A percentile compares a stretch with the other conserved stretches of the same genome.
Evolutionary conservation across 805 yeast species (phyloP).

Genomic region (Ogataea haglerorum): DNA sequence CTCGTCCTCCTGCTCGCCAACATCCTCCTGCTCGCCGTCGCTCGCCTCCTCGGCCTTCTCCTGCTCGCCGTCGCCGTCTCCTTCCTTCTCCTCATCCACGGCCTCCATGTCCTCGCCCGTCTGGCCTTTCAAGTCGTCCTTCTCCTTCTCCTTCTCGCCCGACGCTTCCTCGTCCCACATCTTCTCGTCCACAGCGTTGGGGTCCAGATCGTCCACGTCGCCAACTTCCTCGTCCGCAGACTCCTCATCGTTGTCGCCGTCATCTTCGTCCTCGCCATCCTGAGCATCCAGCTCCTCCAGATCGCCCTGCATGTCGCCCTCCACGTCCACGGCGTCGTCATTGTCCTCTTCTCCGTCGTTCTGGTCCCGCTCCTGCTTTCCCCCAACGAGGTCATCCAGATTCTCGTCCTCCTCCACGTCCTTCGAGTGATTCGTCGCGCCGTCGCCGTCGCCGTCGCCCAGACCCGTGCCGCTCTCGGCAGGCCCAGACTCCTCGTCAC

Average conservation of each 20-base stretch:
- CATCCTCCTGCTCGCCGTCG: constrained; percentile 60
- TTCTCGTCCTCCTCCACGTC: constrained; percentile 93
- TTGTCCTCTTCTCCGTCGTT: constrained; percentile 64
- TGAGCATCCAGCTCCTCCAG: constrained; percentile 75
- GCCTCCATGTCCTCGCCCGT: constrained; percentile 51
- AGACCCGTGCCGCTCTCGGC: constrained; percentile 91
- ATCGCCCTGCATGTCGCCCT: constrained; percentile 96
- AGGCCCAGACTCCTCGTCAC: constrained; percentile 57
- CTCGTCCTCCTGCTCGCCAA: constrained; percentile 79
- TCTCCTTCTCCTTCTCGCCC: constrained; percentile 74
- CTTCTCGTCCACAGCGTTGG: constrained; percentile 92
- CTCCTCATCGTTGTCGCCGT: constrained; percentile 45
- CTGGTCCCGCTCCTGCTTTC: constrained; percentile 51
- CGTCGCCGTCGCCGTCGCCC: constrained; percentile 77
- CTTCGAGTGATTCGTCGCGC: constrained; percentile 74
- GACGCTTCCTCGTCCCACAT: constrained; percentile 96
- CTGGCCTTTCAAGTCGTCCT: constrained; percentile 64
- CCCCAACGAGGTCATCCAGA: constrained; percentile 68
- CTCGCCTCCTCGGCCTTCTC: constrained; percentile 38
- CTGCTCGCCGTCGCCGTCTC: constrained; percentile 33
- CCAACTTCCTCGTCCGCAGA: constrained; percentile 85
- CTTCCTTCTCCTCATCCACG: constrained; percentile 36
- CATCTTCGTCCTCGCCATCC: constrained; percentile 50
- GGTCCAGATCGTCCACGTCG: constrained; percentile 84
- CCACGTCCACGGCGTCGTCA: constrained; percentile 89